Conservation (phyloP, 1,139 yeast genomes). For the Pichia sp. region DNA sequence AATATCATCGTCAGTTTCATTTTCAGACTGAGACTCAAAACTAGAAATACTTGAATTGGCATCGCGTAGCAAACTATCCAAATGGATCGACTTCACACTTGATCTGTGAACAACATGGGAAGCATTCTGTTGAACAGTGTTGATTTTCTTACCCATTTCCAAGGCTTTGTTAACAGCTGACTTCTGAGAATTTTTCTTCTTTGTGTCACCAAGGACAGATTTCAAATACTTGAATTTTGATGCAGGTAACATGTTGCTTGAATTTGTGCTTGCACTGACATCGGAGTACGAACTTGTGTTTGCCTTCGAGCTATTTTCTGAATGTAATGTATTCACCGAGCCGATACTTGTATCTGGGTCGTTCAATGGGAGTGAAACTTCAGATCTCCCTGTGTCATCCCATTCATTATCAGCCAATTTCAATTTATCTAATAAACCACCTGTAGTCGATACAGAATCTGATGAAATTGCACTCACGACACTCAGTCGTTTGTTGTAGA, state of each 20-base stretch:
- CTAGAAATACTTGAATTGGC: constrained; percentile 11
- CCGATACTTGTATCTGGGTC: constrained; percentile 4
- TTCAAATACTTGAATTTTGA: constrained; percentile 25
- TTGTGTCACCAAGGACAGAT: constrained; percentile 18
- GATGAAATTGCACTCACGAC: constrained; percentile 34
- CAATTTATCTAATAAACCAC: constrained; percentile 37
- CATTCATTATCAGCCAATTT: constrained; percentile 35
- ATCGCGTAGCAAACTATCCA: constrained; percentile 16
- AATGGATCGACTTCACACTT: constrained; percentile 18
- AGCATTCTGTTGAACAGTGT: constrained; percentile 17
- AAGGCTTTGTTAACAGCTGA: constrained; percentile 24
- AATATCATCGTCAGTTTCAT: constrained; percentile 1
- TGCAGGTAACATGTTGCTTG: constrained; percentile 10
- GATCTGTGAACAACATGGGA: constrained; percentile 14
- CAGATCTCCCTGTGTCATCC: constrained; percentile 14
- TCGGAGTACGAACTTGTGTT: neutral
- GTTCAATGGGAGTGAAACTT: neutral
- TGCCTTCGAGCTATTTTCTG: neutral
- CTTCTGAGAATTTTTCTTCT: constrained; percentile 11
- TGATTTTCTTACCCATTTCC: constrained; percentile 26
- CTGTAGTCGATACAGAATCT: constrained; percentile 33
- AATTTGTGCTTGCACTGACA: neutral
- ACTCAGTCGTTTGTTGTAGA: constrained; percentile 12
- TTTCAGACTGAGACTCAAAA: constrained; percentile 5
- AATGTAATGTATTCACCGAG: constrained; percentile 5